phyloP scores from a whole-genome alignment of 2,329 filamentous ascomycete genomes.

The Cordyceps cateniannulata region DNA sequence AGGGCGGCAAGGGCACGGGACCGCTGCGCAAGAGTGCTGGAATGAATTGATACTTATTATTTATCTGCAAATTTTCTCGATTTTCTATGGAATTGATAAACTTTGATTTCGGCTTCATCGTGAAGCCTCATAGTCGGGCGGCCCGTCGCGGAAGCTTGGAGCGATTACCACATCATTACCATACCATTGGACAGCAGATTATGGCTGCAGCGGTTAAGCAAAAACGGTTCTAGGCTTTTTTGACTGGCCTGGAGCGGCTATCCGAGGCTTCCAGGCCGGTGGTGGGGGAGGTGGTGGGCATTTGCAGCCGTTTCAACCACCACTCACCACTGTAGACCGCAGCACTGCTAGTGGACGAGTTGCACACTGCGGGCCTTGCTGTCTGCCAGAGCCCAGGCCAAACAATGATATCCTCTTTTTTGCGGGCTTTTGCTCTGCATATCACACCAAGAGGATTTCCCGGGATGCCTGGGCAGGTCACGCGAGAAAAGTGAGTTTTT shows the following conservation, averaged over 20 bases:
- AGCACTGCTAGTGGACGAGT: no score
- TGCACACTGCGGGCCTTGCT: neutral
- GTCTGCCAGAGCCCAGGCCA: neutral
- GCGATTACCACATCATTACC: slow-evolving; percentile 13
- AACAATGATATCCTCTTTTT: neutral
- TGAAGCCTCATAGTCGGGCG: neutral
- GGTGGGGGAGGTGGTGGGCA: no score
- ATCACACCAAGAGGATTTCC: slow-evolving; percentile 28
- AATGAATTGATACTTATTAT: neutral
- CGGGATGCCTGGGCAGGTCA: slow-evolving; percentile 17
- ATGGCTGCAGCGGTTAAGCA: neutral
- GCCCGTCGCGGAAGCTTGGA: neutral
- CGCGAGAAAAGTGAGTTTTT: slow-evolving; percentile 1
- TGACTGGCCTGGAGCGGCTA: neutral
- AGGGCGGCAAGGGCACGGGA: neutral
- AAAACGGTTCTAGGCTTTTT: neutral
- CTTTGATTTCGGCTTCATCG: neutral
- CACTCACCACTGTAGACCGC: no score
- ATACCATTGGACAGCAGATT: neutral
- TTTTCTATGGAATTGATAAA: neutral
- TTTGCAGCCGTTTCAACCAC: neutral
- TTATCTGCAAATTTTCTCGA: neutral
- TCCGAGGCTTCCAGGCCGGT: slow-evolving; percentile 1
- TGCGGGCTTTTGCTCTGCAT: neutral
- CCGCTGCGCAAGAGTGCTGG: neutral